Evolutionary conservation across 2,329 filamentous ascomycete species (phyloP).

Genomic region (Colletotrichum sp.): DNA sequence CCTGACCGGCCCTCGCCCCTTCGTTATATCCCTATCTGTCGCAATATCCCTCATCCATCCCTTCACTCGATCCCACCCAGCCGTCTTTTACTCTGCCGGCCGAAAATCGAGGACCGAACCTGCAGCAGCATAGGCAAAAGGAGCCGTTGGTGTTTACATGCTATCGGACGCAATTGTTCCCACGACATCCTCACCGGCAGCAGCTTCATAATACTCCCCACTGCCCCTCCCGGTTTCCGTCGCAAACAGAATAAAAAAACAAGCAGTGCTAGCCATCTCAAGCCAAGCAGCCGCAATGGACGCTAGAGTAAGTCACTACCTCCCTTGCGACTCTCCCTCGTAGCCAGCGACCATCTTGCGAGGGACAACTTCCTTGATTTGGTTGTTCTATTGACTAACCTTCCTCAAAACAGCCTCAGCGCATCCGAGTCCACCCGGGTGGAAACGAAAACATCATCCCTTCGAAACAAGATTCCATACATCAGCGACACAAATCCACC

Average conservation of each 20-base stretch:
- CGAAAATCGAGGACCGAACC: background rate
- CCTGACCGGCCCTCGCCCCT: background rate
- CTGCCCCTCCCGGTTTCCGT: background rate
- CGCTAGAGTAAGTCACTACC: constrained; percentile 23
- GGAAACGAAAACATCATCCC: constrained; percentile 73
- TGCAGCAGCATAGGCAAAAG: background rate
- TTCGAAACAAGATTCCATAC: constrained; percentile 64
- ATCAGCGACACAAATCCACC: constrained; percentile 85
- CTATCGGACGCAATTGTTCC: constrained; percentile 11
- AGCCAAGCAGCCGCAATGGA: constrained; percentile 21
- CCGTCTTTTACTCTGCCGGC: background rate
- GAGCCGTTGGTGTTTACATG: constrained; percentile 6
- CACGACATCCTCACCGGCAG: constrained; percentile 7
- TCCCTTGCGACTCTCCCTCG: constrained; percentile 1
- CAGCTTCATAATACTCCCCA: constrained; percentile 6
- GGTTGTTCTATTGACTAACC: background rate
- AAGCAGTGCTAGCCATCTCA: constrained; percentile 10
- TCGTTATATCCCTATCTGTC: constrained; percentile 2
- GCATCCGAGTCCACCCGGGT: constrained; percentile 51
- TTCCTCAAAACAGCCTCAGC: constrained; percentile 37
- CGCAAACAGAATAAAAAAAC: background rate
- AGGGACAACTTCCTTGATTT: background rate
- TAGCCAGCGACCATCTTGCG: background rate
- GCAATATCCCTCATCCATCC: constrained; percentile 17
- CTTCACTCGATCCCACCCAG: background rate